Evolutionary conservation across 2,329 filamentous ascomycete species (phyloP).

Genomic region (Fonsecaea erecta): DNA sequence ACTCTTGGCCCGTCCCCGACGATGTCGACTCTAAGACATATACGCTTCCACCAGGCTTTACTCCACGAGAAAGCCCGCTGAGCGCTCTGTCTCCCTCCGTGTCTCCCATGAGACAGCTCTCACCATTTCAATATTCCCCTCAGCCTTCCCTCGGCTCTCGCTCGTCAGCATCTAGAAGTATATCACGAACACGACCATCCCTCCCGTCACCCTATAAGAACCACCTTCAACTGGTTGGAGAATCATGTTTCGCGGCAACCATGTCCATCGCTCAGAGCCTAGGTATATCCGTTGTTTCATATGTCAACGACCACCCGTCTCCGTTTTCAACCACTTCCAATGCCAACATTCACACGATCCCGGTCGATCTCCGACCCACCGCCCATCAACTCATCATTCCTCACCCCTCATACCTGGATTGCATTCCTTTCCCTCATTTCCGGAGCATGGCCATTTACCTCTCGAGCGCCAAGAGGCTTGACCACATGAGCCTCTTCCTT

Average conservation of each 20-base stretch:
- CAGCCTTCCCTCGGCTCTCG: not conserved
- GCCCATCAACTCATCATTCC: slow-evolving; percentile 28
- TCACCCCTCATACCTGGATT: slow-evolving; percentile 31
- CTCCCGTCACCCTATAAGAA: slow-evolving; percentile 31
- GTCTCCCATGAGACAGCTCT: not conserved
- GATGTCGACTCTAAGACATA: slow-evolving; percentile 21
- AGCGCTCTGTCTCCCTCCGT: not conserved
- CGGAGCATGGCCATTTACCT: slow-evolving; percentile 32
- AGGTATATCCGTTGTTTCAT: slow-evolving; percentile 23
- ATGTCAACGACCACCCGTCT: slow-evolving; percentile 34
- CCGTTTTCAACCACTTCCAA: slow-evolving; percentile 28
- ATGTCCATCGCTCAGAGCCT: slow-evolving; percentile 28
- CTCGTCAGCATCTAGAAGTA: not conserved
- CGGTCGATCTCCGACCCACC: slow-evolving; percentile 26
- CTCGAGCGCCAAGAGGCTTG: slow-evolving; percentile 35
- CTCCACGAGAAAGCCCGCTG: not conserved
- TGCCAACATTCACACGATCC: slow-evolving; percentile 19
- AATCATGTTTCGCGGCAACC: slow-evolving; percentile 32
- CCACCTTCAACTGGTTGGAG: slow-evolving; percentile 29
- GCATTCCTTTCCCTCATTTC: slow-evolving; percentile 33
- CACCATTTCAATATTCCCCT: not conserved
- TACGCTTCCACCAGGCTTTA: slow-evolving; percentile 17
- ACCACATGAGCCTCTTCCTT: slow-evolving; percentile 46
- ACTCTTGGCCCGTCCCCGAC: slow-evolving; percentile 21
- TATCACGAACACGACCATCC: not conserved